Conservation (phyloP, 805 yeast genomes). For the Candida boleticola region DNA sequence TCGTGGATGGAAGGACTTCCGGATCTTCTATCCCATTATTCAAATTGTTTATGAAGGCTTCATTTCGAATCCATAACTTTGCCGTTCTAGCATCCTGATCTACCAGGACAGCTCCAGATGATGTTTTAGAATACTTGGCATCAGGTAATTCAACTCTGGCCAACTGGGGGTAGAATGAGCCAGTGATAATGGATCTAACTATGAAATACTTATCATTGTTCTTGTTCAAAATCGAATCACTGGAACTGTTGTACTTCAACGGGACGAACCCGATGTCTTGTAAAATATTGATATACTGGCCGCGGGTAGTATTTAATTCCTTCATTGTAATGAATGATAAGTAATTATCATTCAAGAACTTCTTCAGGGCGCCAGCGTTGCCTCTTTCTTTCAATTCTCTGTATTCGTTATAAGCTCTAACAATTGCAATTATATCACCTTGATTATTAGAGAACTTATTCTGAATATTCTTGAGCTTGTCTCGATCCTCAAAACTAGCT, state of each 20-base stretch:
- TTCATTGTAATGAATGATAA: constrained; percentile 63
- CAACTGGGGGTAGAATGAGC: constrained; percentile 79
- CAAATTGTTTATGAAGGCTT: constrained; percentile 35
- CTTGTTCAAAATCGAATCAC: constrained; percentile 39
- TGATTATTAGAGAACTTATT: constrained; percentile 43
- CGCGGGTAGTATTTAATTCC: constrained; percentile 68
- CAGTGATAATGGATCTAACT: constrained; percentile 67
- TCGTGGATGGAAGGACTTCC: constrained; percentile 48
- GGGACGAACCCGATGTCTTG: constrained; percentile 79
- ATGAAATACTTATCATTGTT: constrained; percentile 51
- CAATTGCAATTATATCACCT: constrained; percentile 77
- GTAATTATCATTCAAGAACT: constrained; percentile 54
- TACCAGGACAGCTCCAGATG: constrained; percentile 78
- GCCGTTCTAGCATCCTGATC: constrained; percentile 78
- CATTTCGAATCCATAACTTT: constrained; percentile 71
- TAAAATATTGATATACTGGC: constrained; percentile 68
- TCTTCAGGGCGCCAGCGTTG: constrained; percentile 25
- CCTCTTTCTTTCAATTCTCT: constrained; percentile 19
- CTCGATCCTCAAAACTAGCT: constrained; percentile 61
- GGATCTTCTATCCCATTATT: constrained; percentile 10
- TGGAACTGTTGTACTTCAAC: constrained; percentile 36
- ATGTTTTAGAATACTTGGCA: constrained; percentile 64
- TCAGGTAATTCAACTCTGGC: constrained; percentile 83
- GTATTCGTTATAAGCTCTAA: constrained; percentile 59
- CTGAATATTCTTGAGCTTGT: constrained; percentile 51